phyloP scores from a whole-genome alignment of 176 grass and related monocot species.

The Musa beccarii region DNA sequence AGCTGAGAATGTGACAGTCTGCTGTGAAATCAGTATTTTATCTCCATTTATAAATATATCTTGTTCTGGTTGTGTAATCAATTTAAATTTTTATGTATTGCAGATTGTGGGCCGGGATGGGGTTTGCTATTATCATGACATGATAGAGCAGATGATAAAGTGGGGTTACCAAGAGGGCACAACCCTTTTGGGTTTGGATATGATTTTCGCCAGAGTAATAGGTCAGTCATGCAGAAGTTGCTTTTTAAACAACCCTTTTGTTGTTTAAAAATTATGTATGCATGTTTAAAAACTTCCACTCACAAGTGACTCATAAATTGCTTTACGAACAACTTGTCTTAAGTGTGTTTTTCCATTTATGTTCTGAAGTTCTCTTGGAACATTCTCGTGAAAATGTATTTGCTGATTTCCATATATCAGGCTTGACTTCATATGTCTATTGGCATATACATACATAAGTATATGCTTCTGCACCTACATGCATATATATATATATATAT shows the following conservation, averaged over 20 bases:
- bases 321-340: too few relatives aligned
- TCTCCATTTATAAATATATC: not conserved
- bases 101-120: slow-evolving; percentile 67
- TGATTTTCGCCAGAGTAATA: slow-evolving; percentile 99
- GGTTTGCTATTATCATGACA: slow-evolving; percentile 97
- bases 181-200: slow-evolving; percentile 97
- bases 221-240: slow-evolving; percentile 21
- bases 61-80: slow-evolving; percentile 14
- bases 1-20: not conserved
- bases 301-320: not conserved
- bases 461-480: too few relatives aligned
- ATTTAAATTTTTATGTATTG: slow-evolving; percentile 13
- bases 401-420: too few relatives aligned
- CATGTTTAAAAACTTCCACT: not conserved
- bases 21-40: not conserved
- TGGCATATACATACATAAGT: too few relatives aligned
- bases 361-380: too few relatives aligned
- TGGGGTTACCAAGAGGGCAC: slow-evolving; percentile 95
- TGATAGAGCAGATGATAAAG: slow-evolving; percentile 96
- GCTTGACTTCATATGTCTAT: too few relatives aligned
- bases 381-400: too few relatives aligned
- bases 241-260: not conserved
- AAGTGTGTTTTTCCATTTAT: too few relatives aligned
- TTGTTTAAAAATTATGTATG: too few relatives aligned
- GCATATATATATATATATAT: too few relatives aligned